Base-by-base conservation (phyloP, 2,329 filamentous ascomycete species). In the Apiospora hydei region DNA sequence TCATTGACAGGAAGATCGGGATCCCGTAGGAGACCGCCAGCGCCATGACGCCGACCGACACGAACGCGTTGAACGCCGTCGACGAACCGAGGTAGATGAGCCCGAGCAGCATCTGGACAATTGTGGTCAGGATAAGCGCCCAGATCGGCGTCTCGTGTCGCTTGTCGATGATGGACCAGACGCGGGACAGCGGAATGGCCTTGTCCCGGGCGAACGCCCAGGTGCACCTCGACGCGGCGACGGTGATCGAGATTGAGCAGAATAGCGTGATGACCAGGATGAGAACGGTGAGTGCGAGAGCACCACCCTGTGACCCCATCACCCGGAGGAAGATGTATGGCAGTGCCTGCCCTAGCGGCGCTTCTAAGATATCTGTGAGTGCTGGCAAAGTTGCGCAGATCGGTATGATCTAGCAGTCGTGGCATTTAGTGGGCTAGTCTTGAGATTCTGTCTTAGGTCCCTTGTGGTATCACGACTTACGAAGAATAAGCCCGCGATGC, bases 191-290 rank as follows among this genome's bases (percentile, higher is more conserved):
- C 3, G 88, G 88, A 66, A 90, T 87, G 61, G 87, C 88, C 53
- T 85, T 85, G 76, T 90, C 88, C 73, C 88, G 85, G 47, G 88
- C 89, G 75, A 93, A 91, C 10, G 90, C 91, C 83, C 91, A 89
- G 1, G 89, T 91, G 79, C 90, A 91, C 49, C 91, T 88, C 49
- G 90, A 92, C 0, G 91, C 87, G 5, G 91, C 89, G 14, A 92
- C 91, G 4, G 91, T 91, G 79, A 92, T 91, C 30, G 89, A 90
- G 57, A 92, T 89, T 69, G 88, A 88, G 77, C 88, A 90, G 77
- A 90, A 85, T 64, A 90, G 78, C 24, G 86, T 88, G 71, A 90
- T 85, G 47, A 90, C 83, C 67, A 90, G 83, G 44, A 90, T 82
- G 1, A 89, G 86, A 1, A 88, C 77, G 24, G 85, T 84, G 7